A percentile compares a stretch with the other conserved stretches of the same genome.
Evolutionary conservation across 2,329 filamentous ascomycete genomes (phyloP).

Genomic region (Verticillium alfalfae): DNA sequence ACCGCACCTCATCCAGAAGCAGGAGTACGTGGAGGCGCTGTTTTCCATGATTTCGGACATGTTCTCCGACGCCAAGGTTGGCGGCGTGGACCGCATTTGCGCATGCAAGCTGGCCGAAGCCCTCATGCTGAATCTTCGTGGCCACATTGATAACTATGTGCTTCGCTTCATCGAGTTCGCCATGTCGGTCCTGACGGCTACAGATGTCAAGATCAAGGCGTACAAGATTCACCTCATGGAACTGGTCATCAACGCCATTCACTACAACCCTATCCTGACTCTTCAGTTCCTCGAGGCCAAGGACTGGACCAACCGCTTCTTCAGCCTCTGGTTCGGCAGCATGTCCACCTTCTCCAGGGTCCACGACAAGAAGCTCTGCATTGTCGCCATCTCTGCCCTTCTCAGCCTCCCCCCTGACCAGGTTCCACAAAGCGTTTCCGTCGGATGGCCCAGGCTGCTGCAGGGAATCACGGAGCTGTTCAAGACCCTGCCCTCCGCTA

Average conservation of each 20-base stretch:
- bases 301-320: slow-evolving; percentile 97
- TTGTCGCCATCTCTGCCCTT: slow-evolving; percentile 84
- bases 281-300: slow-evolving; percentile 85
- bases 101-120: slow-evolving; percentile 97
- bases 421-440: slow-evolving; percentile 86
- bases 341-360: slow-evolving; percentile 91
- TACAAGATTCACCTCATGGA: slow-evolving; percentile 97
- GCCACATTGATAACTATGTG: slow-evolving; percentile 81
- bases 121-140: slow-evolving; percentile 91
- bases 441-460: slow-evolving; percentile 89
- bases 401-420: slow-evolving; percentile 74
- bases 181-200: slow-evolving; percentile 72
- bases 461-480: slow-evolving; percentile 86
- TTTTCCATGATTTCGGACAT: slow-evolving; percentile 94
- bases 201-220: slow-evolving; percentile 82
- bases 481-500: slow-evolving; percentile 79
- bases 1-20: slow-evolving; percentile 73
- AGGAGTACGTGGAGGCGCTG: slow-evolving; percentile 79
- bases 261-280: slow-evolving; percentile 87
- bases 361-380: slow-evolving; percentile 98
- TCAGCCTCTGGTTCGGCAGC: slow-evolving; percentile 95
- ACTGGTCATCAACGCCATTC: slow-evolving; percentile 96
- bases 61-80: slow-evolving; percentile 87
- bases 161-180: slow-evolving; percentile 84
- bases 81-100: slow-evolving; percentile 90